These are phyloP conservation scores for Ceratobasidium sp. DNA, from an alignment of 1,284 basidiomycete genomes.

Conservation along the genomic window DNA sequence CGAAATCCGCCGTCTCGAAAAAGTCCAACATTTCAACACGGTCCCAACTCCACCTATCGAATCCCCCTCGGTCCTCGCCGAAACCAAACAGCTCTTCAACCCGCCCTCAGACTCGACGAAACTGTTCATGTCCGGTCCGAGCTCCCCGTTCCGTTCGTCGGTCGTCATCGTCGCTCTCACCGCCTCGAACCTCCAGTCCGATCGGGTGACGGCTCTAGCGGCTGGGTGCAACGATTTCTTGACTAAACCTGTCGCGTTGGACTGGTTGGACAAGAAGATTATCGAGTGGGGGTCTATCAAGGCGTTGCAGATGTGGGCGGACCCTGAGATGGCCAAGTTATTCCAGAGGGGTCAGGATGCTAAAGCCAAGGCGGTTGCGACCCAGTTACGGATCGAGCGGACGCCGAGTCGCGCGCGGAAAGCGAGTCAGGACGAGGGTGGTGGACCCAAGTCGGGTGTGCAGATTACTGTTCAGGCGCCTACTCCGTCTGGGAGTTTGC, in stretches of 20 bases:
- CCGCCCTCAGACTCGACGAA: conserved; percentile 16
- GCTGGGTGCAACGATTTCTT: conserved; percentile 99
- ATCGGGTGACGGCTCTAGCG: conserved; percentile 94
- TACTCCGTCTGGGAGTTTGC: not conserved
- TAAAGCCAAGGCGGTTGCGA: conserved; percentile 45
- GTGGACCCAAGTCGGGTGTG: not conserved
- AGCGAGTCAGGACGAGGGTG: not conserved
- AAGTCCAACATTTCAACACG: conserved; percentile 67
- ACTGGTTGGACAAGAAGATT: conserved; percentile 98
- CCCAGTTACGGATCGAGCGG: conserved; percentile 34
- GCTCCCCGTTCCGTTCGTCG: conserved; percentile 84
- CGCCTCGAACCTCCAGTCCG: conserved; percentile 91
- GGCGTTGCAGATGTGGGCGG: conserved; percentile 89
- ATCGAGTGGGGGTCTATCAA: conserved; percentile 98
- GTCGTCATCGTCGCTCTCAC: conserved; percentile 99
- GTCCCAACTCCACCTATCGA: conserved; percentile 74
- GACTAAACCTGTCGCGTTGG: conserved; percentile 95
- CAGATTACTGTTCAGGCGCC: conserved; percentile 25
- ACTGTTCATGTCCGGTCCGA: conserved; percentile 40
- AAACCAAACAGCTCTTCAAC: conserved; percentile 31
- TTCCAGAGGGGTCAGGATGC: conserved; percentile 46
- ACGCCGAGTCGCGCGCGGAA: not conserved
- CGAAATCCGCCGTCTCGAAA: conserved; percentile 92
- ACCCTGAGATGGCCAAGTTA: conserved; percentile 55
- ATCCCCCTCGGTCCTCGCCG: conserved; percentile 52